Evolutionary conservation across 2,329 filamentous ascomycete genomes (phyloP).

Genomic region (Gnomoniopsis smithogilvyi): DNA sequence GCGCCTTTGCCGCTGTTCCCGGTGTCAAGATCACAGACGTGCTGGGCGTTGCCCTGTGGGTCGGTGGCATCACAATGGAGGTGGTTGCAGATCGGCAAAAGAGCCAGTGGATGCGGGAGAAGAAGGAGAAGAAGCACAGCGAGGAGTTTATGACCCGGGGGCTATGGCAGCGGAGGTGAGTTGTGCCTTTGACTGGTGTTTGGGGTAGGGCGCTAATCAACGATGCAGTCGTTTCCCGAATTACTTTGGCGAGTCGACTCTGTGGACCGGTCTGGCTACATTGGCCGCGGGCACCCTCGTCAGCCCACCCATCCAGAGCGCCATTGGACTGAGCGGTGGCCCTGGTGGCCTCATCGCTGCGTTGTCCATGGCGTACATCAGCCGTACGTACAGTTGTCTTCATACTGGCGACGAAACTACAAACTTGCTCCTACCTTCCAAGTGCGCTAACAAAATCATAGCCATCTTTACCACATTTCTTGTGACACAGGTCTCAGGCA

Average conservation of each 20-base stretch:
- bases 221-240: slow-evolving; percentile 55
- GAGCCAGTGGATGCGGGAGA: slow-evolving; percentile 56
- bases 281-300: slow-evolving; percentile 55
- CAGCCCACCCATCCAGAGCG: slow-evolving; percentile 49
- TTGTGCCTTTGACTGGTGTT: neutral
- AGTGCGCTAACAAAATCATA: no score
- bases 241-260: slow-evolving; percentile 68
- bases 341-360: slow-evolving; percentile 27
- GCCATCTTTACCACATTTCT: slow-evolving; percentile 61
- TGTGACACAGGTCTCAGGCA: slow-evolving; percentile 59
- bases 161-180: slow-evolving; percentile 54
- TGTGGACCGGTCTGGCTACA: slow-evolving; percentile 67
- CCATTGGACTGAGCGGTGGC: slow-evolving; percentile 52
- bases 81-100: slow-evolving; percentile 63
- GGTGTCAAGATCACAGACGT: slow-evolving; percentile 49
- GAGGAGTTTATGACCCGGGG: slow-evolving; percentile 65
- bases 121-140: slow-evolving; percentile 62
- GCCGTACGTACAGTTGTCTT: slow-evolving; percentile 30
- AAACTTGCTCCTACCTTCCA: no score
- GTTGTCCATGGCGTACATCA: slow-evolving; percentile 48
- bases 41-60: slow-evolving; percentile 55
- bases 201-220: neutral
- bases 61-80: slow-evolving; percentile 59
- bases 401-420: no score
- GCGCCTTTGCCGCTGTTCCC: slow-evolving; percentile 48